Evolutionary conservation across 331 rosid genomes (phyloP).

Genomic region (Cydonia oblonga): DNA sequence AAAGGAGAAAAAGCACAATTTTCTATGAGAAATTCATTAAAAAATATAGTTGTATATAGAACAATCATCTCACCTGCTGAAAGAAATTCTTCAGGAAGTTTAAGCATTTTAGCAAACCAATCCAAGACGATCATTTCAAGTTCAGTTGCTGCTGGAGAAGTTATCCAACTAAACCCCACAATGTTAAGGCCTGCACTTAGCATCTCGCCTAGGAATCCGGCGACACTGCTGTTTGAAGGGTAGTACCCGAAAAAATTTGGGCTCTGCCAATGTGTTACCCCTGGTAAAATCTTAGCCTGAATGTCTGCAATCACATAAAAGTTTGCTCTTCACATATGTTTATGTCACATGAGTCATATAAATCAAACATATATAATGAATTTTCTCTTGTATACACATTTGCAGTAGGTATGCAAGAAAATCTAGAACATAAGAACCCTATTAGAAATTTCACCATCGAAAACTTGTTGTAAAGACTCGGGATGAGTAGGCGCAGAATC

Average conservation of each 20-base stretch:
- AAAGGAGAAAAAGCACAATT: background rate
- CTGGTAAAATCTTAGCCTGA: conserved; percentile 78
- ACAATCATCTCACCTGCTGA: conserved; percentile 42
- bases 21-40: background rate
- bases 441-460: conserved; percentile 44
- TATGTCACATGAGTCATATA: conserved; percentile 1
- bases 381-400: background rate
- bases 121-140: conserved; percentile 84
- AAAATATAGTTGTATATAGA: background rate
- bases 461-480: conserved; percentile 50
- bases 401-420: background rate
- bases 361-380: background rate
- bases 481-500: conserved; percentile 72
- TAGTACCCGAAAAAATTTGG: conserved; percentile 87
- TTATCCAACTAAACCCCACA: conserved; percentile 91
- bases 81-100: conserved; percentile 51
- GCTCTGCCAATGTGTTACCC: conserved; percentile 99
- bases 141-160: conserved; percentile 98
- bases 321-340: conserved; percentile 7
- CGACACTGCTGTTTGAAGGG: conserved; percentile 87
- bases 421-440: background rate
- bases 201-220: conserved; percentile 96
- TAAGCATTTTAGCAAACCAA: conserved; percentile 77
- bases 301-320: conserved; percentile 45
- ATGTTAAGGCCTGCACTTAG: conserved; percentile 85